Percentiles rank a stretch among this genome's conserved stretches.
These are phyloP conservation scores for Atkinsonella hypoxylon DNA, from an alignment of 2,329 filamentous ascomycete genomes.

Conservation along the genomic window DNA sequence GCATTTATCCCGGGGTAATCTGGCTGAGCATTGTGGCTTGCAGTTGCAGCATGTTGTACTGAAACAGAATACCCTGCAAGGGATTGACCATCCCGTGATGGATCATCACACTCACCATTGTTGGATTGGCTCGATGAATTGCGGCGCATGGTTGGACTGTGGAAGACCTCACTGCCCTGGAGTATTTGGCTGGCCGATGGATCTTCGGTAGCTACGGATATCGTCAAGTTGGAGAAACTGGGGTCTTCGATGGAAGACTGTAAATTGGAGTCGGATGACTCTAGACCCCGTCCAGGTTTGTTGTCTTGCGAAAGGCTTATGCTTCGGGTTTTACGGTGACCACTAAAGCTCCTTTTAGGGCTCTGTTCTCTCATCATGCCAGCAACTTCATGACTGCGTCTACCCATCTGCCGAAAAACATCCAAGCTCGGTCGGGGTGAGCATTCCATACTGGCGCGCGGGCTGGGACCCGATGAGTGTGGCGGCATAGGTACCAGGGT, in stretches of 20 bases:
- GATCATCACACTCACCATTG: constrained; percentile 10
- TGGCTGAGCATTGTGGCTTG: constrained; percentile 23
- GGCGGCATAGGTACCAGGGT: constrained; percentile 45
- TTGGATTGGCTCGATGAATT: constrained; percentile 24
- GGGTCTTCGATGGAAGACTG: constrained; percentile 62
- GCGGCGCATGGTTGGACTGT: constrained; percentile 56
- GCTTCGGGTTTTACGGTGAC: constrained; percentile 39
- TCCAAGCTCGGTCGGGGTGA: constrained; percentile 41
- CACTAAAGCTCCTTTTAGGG: constrained; percentile 51
- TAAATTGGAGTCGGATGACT: constrained; percentile 62
- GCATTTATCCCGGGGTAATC: constrained; percentile 13
- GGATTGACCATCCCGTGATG: constrained; percentile 5
- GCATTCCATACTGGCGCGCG: constrained; percentile 42
- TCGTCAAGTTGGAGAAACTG: constrained; percentile 56
- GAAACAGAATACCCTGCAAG: constrained; percentile 5
- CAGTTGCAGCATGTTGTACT: constrained; percentile 24
- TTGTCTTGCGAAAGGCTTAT: constrained; percentile 33
- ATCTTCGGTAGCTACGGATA: constrained; percentile 58
- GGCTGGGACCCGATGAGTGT: constrained; percentile 32
- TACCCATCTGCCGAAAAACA: constrained; percentile 31
- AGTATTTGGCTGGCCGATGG: constrained; percentile 88
- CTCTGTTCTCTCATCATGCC: constrained; percentile 28
- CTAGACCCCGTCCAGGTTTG: constrained; percentile 38
- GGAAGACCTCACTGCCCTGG: constrained; percentile 76
- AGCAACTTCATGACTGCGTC: constrained; percentile 42